Evolutionary conservation across 257 asterid genomes (phyloP).

Genomic region (Schizonepeta tenuifolia): DNA sequence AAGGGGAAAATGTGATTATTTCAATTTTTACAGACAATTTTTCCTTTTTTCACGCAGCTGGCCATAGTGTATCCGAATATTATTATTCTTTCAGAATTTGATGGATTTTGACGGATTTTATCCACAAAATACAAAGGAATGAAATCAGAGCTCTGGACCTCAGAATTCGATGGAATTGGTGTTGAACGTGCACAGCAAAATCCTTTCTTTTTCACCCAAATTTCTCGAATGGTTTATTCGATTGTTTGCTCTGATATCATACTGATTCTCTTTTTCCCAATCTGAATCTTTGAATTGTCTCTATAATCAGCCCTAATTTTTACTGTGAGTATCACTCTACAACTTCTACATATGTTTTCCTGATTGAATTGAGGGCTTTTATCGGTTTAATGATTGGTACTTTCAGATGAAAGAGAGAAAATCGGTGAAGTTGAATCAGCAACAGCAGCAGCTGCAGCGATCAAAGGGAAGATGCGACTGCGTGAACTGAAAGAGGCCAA

Average conservation of each 20-base stretch:
- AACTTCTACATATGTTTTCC: background rate
- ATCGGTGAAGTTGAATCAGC: slow-evolving; percentile 57
- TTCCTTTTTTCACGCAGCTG: too few relatives aligned
- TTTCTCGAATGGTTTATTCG: background rate
- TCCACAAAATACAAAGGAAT: too few relatives aligned
- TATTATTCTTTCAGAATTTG: too few relatives aligned
- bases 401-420: slow-evolving; percentile 80
- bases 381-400: slow-evolving; percentile 21
- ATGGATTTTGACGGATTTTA: too few relatives aligned
- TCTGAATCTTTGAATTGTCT: slow-evolving; percentile 24
- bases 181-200: slow-evolving; percentile 30
- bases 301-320: slow-evolving; percentile 20
- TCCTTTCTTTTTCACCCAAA: background rate
- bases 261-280: slow-evolving; percentile 17
- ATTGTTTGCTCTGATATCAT: slow-evolving; percentile 22
- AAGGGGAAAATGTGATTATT: too few relatives aligned
- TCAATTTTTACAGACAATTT: too few relatives aligned
- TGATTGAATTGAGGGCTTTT: background rate
- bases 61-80: too few relatives aligned
- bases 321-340: slow-evolving; percentile 17
- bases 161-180: too few relatives aligned
- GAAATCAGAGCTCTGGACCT: too few relatives aligned
- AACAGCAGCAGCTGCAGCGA: slow-evolving; percentile 45
- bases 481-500: too few relatives aligned
- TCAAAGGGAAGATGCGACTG: too few relatives aligned